Evolutionary conservation across 2,329 filamentous ascomycete genomes (phyloP).

Genomic region (Stachybotrys chlorohalonatus): DNA sequence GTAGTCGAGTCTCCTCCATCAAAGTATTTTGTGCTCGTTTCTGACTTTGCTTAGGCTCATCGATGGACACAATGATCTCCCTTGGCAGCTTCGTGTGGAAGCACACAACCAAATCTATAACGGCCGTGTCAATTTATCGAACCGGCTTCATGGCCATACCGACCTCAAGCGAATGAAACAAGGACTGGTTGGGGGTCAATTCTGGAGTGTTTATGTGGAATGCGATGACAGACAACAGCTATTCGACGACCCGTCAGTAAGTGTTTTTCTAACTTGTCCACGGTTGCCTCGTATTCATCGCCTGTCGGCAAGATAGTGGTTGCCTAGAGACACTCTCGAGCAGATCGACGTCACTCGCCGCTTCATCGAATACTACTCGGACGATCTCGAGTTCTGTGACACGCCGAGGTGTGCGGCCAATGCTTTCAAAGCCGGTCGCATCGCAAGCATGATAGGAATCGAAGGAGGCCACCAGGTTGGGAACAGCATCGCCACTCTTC

Average conservation of each 20-base stretch:
- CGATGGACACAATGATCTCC: background rate
- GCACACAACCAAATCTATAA: background rate
- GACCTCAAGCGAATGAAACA: background rate
- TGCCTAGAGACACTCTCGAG: slow-evolving; percentile 3
- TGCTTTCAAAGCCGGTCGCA: slow-evolving; percentile 17
- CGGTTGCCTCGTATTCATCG: slow-evolving; percentile 13
- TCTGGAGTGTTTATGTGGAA: slow-evolving; percentile 19
- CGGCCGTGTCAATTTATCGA: background rate
- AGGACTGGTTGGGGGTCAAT: slow-evolving; percentile 17
- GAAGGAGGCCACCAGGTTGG: slow-evolving; percentile 23
- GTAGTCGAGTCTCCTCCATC: background rate
- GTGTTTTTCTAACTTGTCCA: slow-evolving; percentile 10
- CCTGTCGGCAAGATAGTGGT: slow-evolving; percentile 10
- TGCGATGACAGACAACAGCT: slow-evolving; percentile 2
- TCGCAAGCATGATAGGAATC: slow-evolving; percentile 25
- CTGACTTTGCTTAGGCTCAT: background rate
- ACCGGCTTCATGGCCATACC: background rate
- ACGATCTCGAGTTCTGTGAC: slow-evolving; percentile 12
- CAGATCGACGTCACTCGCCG: slow-evolving; percentile 13
- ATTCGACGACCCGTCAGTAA: background rate
- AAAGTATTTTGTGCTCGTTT: background rate
- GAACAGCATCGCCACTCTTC: slow-evolving; percentile 21
- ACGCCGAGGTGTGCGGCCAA: slow-evolving; percentile 16
- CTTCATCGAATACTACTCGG: slow-evolving; percentile 12
- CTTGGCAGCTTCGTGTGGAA: background rate